A percentile compares a stretch with the other conserved stretches of the same genome.
Conservation (phyloP, 2,329 filamentous ascomycete species). For the Metarhizium sp. region DNA sequence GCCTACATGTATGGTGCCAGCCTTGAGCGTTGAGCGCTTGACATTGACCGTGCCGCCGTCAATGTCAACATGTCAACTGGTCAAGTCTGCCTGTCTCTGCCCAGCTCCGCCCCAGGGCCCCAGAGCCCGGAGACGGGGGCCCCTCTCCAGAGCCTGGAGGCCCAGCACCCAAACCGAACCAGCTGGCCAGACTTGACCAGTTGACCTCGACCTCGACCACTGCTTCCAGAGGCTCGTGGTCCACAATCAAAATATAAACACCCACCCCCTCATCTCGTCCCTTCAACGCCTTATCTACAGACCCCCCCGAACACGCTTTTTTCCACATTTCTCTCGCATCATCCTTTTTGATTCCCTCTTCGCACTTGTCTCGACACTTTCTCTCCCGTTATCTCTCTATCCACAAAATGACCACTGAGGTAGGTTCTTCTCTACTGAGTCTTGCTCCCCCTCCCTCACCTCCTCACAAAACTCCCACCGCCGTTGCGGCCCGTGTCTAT, state of each 20-base stretch:
- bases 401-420: slow-evolving; percentile 24
- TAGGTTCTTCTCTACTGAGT: slow-evolving; percentile 12
- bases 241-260: slow-evolving; percentile 24
- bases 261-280: slow-evolving; percentile 17
- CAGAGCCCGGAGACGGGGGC: not conserved
- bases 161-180: too few species aligned
- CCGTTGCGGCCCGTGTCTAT: slow-evolving; percentile 1
- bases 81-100: not conserved
- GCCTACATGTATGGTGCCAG: too few species aligned
- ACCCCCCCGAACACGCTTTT: slow-evolving; percentile 11
- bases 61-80: too few species aligned
- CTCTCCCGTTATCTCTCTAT: slow-evolving; percentile 3
- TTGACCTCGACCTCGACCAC: not conserved
- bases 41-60: too few species aligned
- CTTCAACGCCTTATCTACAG: slow-evolving; percentile 13
- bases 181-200: too few species aligned
- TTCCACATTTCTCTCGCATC: slow-evolving; percentile 12
- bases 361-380: not conserved
- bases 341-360: slow-evolving; percentile 9
- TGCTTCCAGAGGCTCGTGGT: slow-evolving; percentile 9
- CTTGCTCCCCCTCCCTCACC: slow-evolving; percentile 4
- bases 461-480: slow-evolving; percentile 2
- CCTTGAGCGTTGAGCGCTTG: too few species aligned
- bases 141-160: too few species aligned
- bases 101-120: slow-evolving; percentile 3